These are phyloP conservation scores for Trichoderma endophyticum DNA, from an alignment of 2,329 filamentous ascomycete species.

Conservation along the genomic window DNA sequence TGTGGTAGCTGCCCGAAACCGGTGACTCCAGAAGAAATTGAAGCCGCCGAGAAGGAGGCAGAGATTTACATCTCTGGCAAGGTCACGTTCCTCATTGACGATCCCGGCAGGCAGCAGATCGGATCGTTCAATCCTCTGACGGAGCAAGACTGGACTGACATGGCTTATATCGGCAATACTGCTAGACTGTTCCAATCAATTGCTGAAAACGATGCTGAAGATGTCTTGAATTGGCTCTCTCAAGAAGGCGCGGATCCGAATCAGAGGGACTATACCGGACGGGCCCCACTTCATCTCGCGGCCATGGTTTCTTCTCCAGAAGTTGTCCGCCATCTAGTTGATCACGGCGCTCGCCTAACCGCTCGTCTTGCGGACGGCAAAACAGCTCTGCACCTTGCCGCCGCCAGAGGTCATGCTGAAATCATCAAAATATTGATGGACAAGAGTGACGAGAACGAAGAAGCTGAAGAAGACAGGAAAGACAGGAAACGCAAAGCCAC, in stretches of 20 bases:
- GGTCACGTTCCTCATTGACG: slow-evolving; percentile 72
- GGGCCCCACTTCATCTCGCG: slow-evolving; percentile 76
- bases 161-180: slow-evolving; percentile 84
- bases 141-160: slow-evolving; percentile 82
- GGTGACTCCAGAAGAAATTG: slow-evolving; percentile 66
- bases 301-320: slow-evolving; percentile 64
- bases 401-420: slow-evolving; percentile 62
- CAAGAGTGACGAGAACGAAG: slow-evolving; percentile 72
- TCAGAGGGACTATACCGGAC: slow-evolving; percentile 71
- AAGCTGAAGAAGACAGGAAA: slow-evolving; percentile 58
- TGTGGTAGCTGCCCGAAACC: slow-evolving; percentile 75
- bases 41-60: slow-evolving; percentile 66
- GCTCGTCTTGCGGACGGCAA: slow-evolving; percentile 74
- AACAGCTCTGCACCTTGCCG: slow-evolving; percentile 80
- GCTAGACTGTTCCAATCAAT: slow-evolving; percentile 77
- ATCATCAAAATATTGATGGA: slow-evolving; percentile 71
- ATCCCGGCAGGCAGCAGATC: slow-evolving; percentile 73
- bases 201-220: slow-evolving; percentile 66
- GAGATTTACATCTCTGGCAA: slow-evolving; percentile 74
- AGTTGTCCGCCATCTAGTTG: slow-evolving; percentile 68
- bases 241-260: slow-evolving; percentile 70
- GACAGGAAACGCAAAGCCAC: slow-evolving; percentile 45
- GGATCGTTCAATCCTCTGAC: slow-evolving; percentile 76
- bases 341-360: slow-evolving; percentile 69
- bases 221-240: slow-evolving; percentile 66